These are phyloP conservation scores for Helichrysum umbraculigerum DNA, from an alignment of 129 eudicot species.

Conservation along the genomic window DNA sequence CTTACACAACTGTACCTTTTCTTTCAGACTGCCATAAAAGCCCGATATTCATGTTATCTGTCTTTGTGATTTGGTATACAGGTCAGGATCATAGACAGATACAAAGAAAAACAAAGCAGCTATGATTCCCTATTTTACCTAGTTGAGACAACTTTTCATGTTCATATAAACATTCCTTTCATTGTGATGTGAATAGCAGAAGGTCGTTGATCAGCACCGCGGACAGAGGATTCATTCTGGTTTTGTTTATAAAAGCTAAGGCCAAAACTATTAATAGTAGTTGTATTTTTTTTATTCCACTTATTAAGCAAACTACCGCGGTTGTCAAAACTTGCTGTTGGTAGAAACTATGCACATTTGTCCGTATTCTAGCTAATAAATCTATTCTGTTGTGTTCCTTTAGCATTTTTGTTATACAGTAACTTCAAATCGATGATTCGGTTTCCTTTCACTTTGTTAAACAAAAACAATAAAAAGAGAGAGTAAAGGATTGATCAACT, in stretches of 20 bases:
- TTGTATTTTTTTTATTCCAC: not conserved
- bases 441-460: not conserved
- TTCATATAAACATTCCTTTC: not conserved
- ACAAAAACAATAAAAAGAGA: not conserved
- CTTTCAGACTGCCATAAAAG: not conserved
- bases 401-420: not conserved
- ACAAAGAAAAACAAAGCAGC: not conserved
- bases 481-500: not conserved
- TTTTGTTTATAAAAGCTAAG: not conserved
- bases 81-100: not conserved
- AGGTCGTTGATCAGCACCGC: not conserved
- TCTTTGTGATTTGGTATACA: not conserved
- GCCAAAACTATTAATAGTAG: conserved; percentile 4
- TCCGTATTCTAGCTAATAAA: not conserved
- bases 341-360: not conserved
- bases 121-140: not conserved
- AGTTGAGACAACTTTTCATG: not conserved
- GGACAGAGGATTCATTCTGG: not conserved
- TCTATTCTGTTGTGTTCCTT: not conserved
- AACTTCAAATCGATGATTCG: not conserved
- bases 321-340: not conserved
- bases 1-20: not conserved
- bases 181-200: not conserved
- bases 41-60: not conserved
- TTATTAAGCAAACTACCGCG: not conserved